Conservation (phyloP, 768 basidiomycete genomes). For the Pleurotus salmoneostramineus region DNA sequence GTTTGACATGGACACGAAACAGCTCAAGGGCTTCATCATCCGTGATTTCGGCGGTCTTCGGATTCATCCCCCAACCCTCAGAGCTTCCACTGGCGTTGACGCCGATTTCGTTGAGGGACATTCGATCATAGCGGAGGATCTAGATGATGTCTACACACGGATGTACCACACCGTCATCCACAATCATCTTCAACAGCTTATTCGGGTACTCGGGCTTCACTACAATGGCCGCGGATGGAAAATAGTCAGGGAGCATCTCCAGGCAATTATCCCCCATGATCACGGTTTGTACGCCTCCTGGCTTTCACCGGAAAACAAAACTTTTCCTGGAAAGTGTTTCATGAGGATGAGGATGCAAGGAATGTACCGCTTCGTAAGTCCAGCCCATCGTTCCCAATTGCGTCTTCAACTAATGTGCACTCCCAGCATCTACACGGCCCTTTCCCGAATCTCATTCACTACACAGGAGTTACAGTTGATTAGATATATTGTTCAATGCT, state of each 20-base stretch:
- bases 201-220: constrained; percentile 53
- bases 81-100: constrained; percentile 45
- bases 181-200: constrained; percentile 57
- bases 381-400: background rate
- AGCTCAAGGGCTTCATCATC: constrained; percentile 50
- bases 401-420: background rate
- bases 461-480: constrained; percentile 30
- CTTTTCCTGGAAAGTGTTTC: constrained; percentile 51
- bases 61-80: constrained; percentile 47
- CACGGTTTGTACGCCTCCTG: constrained; percentile 47
- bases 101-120: constrained; percentile 44
- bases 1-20: constrained; percentile 44
- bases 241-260: constrained; percentile 41
- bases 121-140: constrained; percentile 43
- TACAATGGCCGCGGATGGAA: constrained; percentile 53
- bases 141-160: constrained; percentile 53
- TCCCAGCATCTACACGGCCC: constrained; percentile 48
- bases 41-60: constrained; percentile 57
- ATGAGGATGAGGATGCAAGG: constrained; percentile 55
- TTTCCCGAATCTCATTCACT: constrained; percentile 53
- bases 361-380: constrained; percentile 51
- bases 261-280: constrained; percentile 36
- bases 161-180: constrained; percentile 59
- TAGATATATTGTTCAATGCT: constrained; percentile 1
- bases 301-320: constrained; percentile 44